These are phyloP conservation scores for Sphaerobolus stellatus DNA, from an alignment of 1,284 basidiomycete genomes.

Conservation along the genomic window DNA sequence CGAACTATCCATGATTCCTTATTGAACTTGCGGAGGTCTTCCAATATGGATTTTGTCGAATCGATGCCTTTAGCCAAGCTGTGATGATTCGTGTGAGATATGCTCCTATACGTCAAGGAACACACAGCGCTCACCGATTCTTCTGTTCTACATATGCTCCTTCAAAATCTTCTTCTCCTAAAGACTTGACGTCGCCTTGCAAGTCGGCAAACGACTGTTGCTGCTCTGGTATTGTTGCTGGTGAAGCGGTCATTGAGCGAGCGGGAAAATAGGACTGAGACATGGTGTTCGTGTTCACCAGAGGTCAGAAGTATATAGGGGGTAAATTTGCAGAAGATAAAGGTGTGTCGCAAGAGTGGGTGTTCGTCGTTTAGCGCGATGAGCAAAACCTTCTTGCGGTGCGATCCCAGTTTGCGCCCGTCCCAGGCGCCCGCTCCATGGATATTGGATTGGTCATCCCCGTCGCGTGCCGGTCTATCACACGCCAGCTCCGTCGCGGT, in stretches of 20 bases:
- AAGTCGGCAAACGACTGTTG: not conserved
- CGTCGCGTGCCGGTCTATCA: too few species aligned
- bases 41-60: constrained; percentile 67
- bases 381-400: too few species aligned
- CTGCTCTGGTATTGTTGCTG: not conserved
- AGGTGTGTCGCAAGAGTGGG: too few species aligned
- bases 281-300: constrained; percentile 2
- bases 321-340: too few species aligned
- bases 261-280: constrained; percentile 4
- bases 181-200: constrained; percentile 1
- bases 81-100: constrained; percentile 12
- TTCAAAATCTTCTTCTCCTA: constrained; percentile 59
- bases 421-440: too few species aligned
- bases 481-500: too few species aligned
- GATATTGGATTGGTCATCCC: too few species aligned
- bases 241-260: not conserved
- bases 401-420: too few species aligned
- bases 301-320: too few species aligned
- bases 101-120: constrained; percentile 3
- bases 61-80: constrained; percentile 79
- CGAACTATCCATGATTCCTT: constrained; percentile 83
- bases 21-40: constrained; percentile 79
- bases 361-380: too few species aligned
- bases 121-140: constrained; percentile 48
- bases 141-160: constrained; percentile 71